Evolutionary conservation across 345 rosid genomes (phyloP).

Genomic region (Boechera divaricarpa): DNA sequence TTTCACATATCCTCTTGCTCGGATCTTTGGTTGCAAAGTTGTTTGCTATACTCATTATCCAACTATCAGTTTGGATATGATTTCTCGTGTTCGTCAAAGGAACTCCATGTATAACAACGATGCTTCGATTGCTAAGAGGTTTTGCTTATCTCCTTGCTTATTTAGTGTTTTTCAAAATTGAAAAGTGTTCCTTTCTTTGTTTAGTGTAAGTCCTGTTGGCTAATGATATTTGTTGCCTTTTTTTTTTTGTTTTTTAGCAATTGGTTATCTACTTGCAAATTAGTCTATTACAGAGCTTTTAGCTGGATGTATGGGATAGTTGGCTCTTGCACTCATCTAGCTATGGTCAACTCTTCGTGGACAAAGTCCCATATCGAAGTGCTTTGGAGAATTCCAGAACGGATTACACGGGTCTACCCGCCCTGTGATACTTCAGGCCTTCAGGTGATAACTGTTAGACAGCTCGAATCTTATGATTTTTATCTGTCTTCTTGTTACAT

Average conservation of each 20-base stretch:
- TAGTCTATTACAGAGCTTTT: slow-evolving; percentile 73
- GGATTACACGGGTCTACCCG: slow-evolving; percentile 82
- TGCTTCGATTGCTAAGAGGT: slow-evolving; percentile 77
- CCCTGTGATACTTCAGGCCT: slow-evolving; percentile 97
- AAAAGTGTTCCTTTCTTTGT: neutral
- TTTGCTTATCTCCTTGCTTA: slow-evolving; percentile 17
- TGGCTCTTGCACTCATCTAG: slow-evolving; percentile 85
- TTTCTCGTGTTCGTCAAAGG: slow-evolving; percentile 76
- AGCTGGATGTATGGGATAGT: slow-evolving; percentile 89
- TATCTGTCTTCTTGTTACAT: slow-evolving; percentile 14
- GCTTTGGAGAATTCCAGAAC: slow-evolving; percentile 76
- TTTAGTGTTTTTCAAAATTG: neutral
- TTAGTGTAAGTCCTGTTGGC: neutral
- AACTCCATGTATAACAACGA: slow-evolving; percentile 86
- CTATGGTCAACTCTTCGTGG: slow-evolving; percentile 98
- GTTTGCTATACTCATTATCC: slow-evolving; percentile 95
- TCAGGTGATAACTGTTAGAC: slow-evolving; percentile 56
- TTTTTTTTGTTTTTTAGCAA: slow-evolving; percentile 49
- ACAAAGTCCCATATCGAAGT: slow-evolving; percentile 80
- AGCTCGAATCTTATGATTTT: neutral
- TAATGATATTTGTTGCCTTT: slow-evolving; percentile 1
- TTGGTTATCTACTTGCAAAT: slow-evolving; percentile 79
- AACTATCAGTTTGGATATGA: slow-evolving; percentile 90
- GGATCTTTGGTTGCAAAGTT: slow-evolving; percentile 94
- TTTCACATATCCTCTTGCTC: slow-evolving; percentile 87